Percentiles rank a stretch among this genome's conserved stretches.
Evolutionary conservation across 2,329 filamentous ascomycete species (phyloP).

Genomic region (Sporothrix curviconia): DNA sequence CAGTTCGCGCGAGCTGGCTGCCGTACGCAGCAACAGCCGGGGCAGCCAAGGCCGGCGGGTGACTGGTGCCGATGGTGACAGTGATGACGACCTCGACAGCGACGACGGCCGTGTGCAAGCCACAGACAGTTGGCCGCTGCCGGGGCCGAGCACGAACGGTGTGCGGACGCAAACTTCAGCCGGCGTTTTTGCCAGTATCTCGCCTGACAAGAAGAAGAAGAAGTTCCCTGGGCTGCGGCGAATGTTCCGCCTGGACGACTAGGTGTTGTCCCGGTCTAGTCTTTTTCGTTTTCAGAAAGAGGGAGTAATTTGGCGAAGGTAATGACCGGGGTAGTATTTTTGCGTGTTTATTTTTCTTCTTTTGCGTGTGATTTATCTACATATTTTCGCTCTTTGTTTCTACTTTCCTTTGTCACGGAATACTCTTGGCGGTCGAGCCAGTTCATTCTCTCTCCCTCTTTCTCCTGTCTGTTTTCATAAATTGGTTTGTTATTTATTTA

Average conservation of each 20-base stretch:
- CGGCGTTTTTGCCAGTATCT: background rate
- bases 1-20: conserved; percentile 45
- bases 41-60: conserved; percentile 13
- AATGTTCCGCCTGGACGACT: conserved; percentile 51
- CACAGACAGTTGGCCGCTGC: conserved; percentile 39
- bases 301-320: too few relatives aligned
- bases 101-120: conserved; percentile 12
- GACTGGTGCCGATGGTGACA: too few relatives aligned
- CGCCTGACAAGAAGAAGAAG: conserved; percentile 45
- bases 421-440: background rate
- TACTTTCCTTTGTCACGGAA: background rate
- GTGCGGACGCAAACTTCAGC: conserved; percentile 19
- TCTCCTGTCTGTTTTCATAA: background rate
- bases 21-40: conserved; percentile 34
- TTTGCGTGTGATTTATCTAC: too few relatives aligned
- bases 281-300: background rate
- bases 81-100: conserved; percentile 19
- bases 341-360: background rate
- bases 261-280: background rate
- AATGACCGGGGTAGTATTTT: too few relatives aligned
- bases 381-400: background rate
- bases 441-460: background rate
- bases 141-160: background rate
- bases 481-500: conserved; percentile 1
- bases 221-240: conserved; percentile 61